Conservation (phyloP, 2,329 filamentous ascomycete species). For the Chaetomium olivaceum region DNA sequence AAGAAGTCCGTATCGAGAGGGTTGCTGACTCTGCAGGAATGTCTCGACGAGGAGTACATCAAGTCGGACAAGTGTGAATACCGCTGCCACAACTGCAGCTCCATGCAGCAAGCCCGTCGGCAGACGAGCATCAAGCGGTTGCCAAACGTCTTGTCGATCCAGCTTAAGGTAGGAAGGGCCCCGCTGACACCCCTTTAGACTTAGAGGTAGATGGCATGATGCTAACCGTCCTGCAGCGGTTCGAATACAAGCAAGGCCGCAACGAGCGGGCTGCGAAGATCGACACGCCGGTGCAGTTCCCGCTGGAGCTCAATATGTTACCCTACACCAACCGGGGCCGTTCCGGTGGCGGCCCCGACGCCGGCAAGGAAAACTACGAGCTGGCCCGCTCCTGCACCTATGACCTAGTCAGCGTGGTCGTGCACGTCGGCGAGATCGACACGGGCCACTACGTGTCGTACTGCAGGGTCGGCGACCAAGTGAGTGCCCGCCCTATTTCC, state of each 20-base stretch:
- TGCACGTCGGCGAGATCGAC: conserved; percentile 90
- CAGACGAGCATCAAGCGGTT: conserved; percentile 81
- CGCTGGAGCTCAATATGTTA: conserved; percentile 82
- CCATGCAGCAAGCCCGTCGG: conserved; percentile 76
- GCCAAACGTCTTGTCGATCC: conserved; percentile 86
- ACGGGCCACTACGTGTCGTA: conserved; percentile 93
- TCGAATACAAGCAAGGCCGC: conserved; percentile 71
- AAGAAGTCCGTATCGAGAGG: conserved; percentile 52
- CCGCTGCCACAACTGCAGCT: conserved; percentile 77
- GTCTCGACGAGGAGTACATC: conserved; percentile 83
- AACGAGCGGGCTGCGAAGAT: conserved; percentile 80
- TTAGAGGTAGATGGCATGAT: not conserved
- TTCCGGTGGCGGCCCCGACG: conserved; percentile 43
- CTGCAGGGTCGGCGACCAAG: conserved; percentile 74
- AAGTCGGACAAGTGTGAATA: conserved; percentile 87
- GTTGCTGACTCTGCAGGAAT: conserved; percentile 66
- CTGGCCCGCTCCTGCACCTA: conserved; percentile 71
- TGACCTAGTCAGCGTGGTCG: conserved; percentile 84
- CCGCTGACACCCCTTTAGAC: not conserved
- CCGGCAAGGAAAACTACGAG: conserved; percentile 52
- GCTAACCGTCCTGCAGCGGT: conserved; percentile 47
- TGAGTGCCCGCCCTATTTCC: conserved; percentile 38
- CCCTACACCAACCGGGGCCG: conserved; percentile 77
- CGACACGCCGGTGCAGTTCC: conserved; percentile 82
- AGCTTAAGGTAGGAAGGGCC: conserved; percentile 69